Percentiles rank a stretch among this genome's conserved stretches.
phyloP scores from a whole-genome alignment of 2,329 filamentous ascomycete species.

The Aspergillus nomiae region DNA sequence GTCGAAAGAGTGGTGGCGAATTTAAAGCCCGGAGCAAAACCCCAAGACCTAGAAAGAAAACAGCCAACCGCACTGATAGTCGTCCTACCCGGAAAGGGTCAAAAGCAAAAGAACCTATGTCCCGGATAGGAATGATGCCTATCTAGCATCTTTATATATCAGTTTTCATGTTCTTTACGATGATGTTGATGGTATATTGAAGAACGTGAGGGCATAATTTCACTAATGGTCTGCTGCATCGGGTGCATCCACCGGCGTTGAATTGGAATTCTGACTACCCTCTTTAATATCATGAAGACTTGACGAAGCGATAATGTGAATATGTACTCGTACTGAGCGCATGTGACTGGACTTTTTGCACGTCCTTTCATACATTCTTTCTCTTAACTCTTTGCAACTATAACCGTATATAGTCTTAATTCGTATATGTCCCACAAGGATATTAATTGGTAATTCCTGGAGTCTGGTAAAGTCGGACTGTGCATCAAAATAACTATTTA shows the following conservation, averaged over 20 bases:
- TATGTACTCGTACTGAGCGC: not conserved
- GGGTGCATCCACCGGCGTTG: slow-evolving; percentile 23
- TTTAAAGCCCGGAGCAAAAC: slow-evolving; percentile 28
- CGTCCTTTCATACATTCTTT: not conserved
- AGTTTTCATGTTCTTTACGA: slow-evolving; percentile 9
- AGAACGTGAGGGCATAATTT: not conserved
- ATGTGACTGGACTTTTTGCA: not conserved
- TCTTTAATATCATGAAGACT: not conserved
- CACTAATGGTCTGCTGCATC: slow-evolving; percentile 4
- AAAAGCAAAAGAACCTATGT: slow-evolving; percentile 29
- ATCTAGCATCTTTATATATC: slow-evolving; percentile 25
- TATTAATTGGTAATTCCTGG: not conserved
- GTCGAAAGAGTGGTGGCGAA: slow-evolving; percentile 27
- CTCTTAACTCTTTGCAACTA: not conserved
- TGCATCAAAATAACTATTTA: not conserved
- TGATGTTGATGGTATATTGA: slow-evolving; percentile 14
- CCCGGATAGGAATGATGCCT: slow-evolving; percentile 43
- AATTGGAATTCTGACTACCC: slow-evolving; percentile 3
- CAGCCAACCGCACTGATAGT: slow-evolving; percentile 23
- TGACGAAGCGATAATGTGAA: not conserved
- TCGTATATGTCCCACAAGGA: not conserved
- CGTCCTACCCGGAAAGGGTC: slow-evolving; percentile 27
- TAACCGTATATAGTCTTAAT: not conserved
- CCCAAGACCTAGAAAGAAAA: slow-evolving; percentile 26
- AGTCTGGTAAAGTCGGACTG: not conserved